Evolutionary conservation across 306 rosid species (phyloP), one percentile per base, ranked within the genome.

Genomic region (Lagenaria siceraria): DNA sequence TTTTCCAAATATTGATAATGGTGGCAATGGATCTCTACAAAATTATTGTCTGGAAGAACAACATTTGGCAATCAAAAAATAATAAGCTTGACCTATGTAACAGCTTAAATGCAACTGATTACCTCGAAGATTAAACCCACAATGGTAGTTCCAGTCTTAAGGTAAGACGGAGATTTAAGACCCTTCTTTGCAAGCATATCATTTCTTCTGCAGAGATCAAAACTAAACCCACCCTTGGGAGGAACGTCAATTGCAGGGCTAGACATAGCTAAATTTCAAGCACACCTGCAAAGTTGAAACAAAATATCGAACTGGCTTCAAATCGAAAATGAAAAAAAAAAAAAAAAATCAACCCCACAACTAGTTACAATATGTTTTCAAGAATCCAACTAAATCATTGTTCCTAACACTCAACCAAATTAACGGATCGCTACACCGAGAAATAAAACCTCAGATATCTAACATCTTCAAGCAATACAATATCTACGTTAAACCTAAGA

Each of bases 101-200:
- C 76, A 43, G 8, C 53, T 49, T n/a, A 27, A 78, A 66, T 49
- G 24, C 10, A 7, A 42, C 11, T 8, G 59, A 51, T 38, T 68
- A 94, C 98, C 96, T 88, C 78, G 33, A 88, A 93, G 83, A 93
- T 83, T 59, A 93, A 83, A 82, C 97, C 97, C 25, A 93, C 98
- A 42, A 95, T 92, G 19, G 97, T 95, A 6, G 97, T 95, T 33
- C 98, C 98, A 0, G 97, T 95, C 90, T 95, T 95, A 9, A 90
- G 83, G 73, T 80, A 95, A 29, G 97, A 77, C 0, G 90, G 90
- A 6, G 81, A 76, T 43, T 80, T 83, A 55, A 89, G 86, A 29
- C 96, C 98, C 59, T 92, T 89, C 80, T 88, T 82, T 10, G 84
- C 76, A 51, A 92, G 97, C 98, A 95, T 92, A 3, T 81, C 97